Evolutionary conservation across 169 alveolate genomes (phyloP), one percentile per base, ranked within the genome.

Genomic region (Babesia caballi): DNA sequence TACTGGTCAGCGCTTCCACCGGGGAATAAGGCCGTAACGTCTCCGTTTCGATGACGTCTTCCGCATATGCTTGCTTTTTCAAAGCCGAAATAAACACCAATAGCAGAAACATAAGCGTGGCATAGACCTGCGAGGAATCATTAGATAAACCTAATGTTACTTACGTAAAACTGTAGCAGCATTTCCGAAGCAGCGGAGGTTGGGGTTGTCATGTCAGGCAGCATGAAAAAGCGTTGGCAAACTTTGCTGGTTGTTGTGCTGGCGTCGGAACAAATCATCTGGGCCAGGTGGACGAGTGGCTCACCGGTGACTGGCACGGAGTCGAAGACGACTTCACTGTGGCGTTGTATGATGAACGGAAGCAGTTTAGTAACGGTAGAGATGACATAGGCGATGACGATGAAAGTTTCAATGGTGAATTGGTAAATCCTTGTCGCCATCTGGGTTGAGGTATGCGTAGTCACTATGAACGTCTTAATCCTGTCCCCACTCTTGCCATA

Each of bases 221-320:
- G 47, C 73, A 63, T 63, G 49, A 17, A 6, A n/a, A 46, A 33
- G 30, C 41, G 30, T 9, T 30, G 8, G 60, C 70, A 60, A 11
- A 60, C 35, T 21, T 40, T 57, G 47, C 36, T 33, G 19, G 33
- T 44, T 12, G 8, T 25, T 25, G 17, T 21, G 14, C 33, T 32
- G 14, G 27, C 54, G 33, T 28, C 12, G 35, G 82, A 50, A 56
- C 87, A 78, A 52, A 78, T 66, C 12, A 46, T 38, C 33, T 78
- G 81, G 25, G 76, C 47, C 19, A 78, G 76, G 14, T 65, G 32
- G 15, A 69, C 17, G 17, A 78, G n/a, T 6, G 51, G 57, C 8
- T 36, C 51, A 25, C 82, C 82, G 3, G 44, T 54, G 19, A 68
- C 49, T 40, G 87, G 83, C 11, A 70, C 36, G 21, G 44, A 12